These are phyloP conservation scores for Liriodendron chinense DNA, from an alignment of 164 flowering plant species.

Conservation along the genomic window DNA sequence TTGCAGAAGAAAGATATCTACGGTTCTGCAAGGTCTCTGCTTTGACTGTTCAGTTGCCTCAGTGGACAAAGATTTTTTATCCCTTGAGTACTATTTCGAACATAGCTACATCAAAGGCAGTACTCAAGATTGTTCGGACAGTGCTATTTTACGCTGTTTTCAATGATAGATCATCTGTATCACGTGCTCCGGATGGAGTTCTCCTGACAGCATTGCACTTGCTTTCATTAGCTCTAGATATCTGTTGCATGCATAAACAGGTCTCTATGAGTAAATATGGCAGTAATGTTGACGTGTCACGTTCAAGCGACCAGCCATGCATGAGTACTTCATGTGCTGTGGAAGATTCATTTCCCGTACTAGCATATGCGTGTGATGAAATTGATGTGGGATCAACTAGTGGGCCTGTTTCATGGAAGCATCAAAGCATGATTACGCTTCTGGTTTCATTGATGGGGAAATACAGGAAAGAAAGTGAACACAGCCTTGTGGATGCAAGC, in stretches of 20 bases:
- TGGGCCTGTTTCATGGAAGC: constrained; percentile 26
- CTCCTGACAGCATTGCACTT: constrained; percentile 81
- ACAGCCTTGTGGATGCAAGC: constrained; percentile 45
- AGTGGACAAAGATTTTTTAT: constrained; percentile 72
- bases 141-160: constrained; percentile 72
- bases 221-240: constrained; percentile 73
- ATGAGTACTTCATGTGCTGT: constrained; percentile 7
- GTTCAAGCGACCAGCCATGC: constrained; percentile 17
- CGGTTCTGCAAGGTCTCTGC: constrained; percentile 79
- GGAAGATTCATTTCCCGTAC: constrained; percentile 42
- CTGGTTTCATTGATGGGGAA: constrained; percentile 70
- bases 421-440: constrained; percentile 70
- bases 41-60: constrained; percentile 70
- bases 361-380: constrained; percentile 66
- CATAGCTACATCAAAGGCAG: constrained; percentile 64
- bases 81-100: constrained; percentile 67
- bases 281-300: neutral
- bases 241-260: constrained; percentile 47
- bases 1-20: constrained; percentile 89
- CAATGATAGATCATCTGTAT: constrained; percentile 37
- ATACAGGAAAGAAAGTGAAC: constrained; percentile 43
- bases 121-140: constrained; percentile 64
- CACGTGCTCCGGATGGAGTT: constrained; percentile 93
- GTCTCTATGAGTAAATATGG: neutral
- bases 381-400: constrained; percentile 29